Evolutionary conservation across 768 basidiomycete genomes (phyloP).

Genomic region (Wakefieldia striispora): DNA sequence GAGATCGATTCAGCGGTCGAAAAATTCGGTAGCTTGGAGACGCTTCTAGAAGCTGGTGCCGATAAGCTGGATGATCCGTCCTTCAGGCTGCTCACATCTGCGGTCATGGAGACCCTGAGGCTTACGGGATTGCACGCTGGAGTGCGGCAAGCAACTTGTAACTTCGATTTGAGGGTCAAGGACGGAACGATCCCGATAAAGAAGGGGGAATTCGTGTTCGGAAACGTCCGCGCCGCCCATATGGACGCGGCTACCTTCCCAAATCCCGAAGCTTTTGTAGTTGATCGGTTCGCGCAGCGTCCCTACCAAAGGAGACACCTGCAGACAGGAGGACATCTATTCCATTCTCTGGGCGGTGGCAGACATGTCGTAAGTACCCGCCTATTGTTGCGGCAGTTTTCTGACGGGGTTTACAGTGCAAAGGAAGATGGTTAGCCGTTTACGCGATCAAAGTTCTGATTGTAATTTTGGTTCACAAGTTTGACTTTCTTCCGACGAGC

Average conservation of each 20-base stretch:
- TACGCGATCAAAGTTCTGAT: conserved; percentile 21
- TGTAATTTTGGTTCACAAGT: conserved; percentile 16
- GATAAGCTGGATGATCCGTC: conserved; percentile 15
- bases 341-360: conserved; percentile 16
- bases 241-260: conserved; percentile 15
- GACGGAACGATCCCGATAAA: conserved; percentile 12
- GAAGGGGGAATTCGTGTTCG: conserved; percentile 21
- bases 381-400: neutral
- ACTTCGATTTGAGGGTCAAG: conserved; percentile 15
- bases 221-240: conserved; percentile 16
- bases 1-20: conserved; percentile 40
- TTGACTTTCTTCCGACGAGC: conserved; percentile 7
- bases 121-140: conserved; percentile 18
- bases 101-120: conserved; percentile 27
- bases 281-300: conserved; percentile 18
- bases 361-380: conserved; percentile 16
- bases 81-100: conserved; percentile 23
- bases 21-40: conserved; percentile 11
- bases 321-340: conserved; percentile 11
- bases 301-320: conserved; percentile 13
- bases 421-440: conserved; percentile 23
- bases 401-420: conserved; percentile 14
- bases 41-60: conserved; percentile 10
- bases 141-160: conserved; percentile 13
- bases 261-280: conserved; percentile 12